Conservation (phyloP, 139 green algal species). For the Eudorina sp. region DNA sequence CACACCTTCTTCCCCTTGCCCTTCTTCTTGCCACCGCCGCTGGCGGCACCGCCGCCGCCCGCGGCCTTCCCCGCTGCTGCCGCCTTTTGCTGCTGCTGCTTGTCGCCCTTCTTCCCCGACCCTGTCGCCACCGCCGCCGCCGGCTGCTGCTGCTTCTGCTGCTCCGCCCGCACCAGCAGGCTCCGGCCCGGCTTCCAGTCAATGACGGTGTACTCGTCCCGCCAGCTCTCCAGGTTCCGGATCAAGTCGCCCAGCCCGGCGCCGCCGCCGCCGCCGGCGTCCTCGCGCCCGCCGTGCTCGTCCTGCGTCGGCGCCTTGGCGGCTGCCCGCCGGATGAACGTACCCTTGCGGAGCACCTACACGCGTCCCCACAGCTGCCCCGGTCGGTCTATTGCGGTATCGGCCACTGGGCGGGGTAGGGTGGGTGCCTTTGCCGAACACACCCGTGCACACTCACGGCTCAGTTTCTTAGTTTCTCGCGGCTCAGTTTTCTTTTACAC, state of each 20-base stretch:
- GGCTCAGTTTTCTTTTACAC: no score
- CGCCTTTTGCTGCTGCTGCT: neutral
- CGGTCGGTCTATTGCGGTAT: no score
- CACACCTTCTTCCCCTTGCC: neutral
- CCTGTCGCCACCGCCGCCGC: neutral
- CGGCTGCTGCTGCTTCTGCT: neutral
- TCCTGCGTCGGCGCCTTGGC: neutral
- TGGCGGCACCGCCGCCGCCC: neutral
- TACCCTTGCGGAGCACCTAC: slow-evolving; percentile 54
- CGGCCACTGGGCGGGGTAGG: no score
- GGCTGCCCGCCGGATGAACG: slow-evolving; percentile 28
- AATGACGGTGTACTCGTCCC: slow-evolving; percentile 50
- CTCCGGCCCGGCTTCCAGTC: slow-evolving; percentile 48
- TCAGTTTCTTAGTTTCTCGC: no score
- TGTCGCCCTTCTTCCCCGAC: neutral
- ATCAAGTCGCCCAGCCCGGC: neutral
- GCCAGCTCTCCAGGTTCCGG: neutral
- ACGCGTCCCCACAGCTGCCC: no score
- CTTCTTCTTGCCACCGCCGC: slow-evolving; percentile 9
- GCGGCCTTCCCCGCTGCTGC: neutral
- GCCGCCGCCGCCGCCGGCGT: neutral
- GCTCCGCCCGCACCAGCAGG: slow-evolving; percentile 39
- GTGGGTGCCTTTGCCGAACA: no score
- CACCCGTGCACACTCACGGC: no score
- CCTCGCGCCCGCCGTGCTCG: neutral